Base-by-base conservation (phyloP, 441 rosid species). In the Corymbia citriodora region DNA sequence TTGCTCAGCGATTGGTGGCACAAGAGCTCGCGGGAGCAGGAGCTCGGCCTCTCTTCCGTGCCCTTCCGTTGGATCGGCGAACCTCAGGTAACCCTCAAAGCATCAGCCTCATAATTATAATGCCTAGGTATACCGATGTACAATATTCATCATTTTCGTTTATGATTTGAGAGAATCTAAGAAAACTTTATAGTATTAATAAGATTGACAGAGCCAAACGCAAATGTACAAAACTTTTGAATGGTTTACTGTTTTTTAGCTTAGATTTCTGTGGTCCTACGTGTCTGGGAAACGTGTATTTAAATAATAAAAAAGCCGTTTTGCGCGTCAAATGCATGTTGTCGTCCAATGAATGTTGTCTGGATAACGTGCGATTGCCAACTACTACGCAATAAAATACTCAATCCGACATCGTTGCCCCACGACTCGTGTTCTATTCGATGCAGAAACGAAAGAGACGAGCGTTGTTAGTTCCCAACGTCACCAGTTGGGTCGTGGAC, bases 1-100 rank as follows among this genome's bases (percentile, higher is more conserved):
- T 85, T 92, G 21, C 89, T 92, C 21, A 90, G 91, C 25, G 93
- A 92, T 55, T 92, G 92, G 92, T 91, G 91, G 92, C 92, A 90
- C 82, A 3, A 88, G 65, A 91, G 90, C 81, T 53, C 89, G 65
- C 92, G 88, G 45, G 92, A 90, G 52, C 90, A 92, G 82, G 92
- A 92, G 53, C 61, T 90, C 54, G 90, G 90, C 18, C 88, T 92
- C 88, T 83, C 91, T 53, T 87, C 92, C 18, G 50, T 82, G 4
- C 90, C 92, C 33, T 70, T 88, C 52, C 92, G 86, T 3, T 92
- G 90, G 92, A 65, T 92, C 36, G 91, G 88, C 33, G 92, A 92
- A 59, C 92, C 90, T 53, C 52, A 90, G 89, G 93, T 91, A 86
- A 79, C 85, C 85, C 52, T 79, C 45, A 23, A 12, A 48, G 52